A percentile compares a stretch with the other conserved stretches of the same genome.
Evolutionary conservation across 1,284 basidiomycete genomes (phyloP).

Genomic region (Sanguinoderma infundibulare): DNA sequence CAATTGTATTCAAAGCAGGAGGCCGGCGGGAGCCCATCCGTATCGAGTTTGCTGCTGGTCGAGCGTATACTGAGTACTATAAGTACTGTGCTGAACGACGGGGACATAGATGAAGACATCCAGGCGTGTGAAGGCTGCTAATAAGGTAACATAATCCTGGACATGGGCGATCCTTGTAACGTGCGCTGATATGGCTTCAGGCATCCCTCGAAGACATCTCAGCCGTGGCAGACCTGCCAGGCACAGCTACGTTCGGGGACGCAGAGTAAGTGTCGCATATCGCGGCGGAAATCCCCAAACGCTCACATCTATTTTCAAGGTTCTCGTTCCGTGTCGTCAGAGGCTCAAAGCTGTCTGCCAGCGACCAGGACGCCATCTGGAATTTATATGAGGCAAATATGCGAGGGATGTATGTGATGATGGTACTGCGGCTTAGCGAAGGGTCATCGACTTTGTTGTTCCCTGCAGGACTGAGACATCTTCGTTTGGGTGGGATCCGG

Average conservation of each 20-base stretch:
- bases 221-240: conserved; percentile 1
- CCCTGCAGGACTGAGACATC: conserved; percentile 39
- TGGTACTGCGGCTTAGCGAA: too few relatives aligned
- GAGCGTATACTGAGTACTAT: background rate
- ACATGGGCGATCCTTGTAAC: background rate
- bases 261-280: background rate
- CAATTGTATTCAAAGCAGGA: too few relatives aligned
- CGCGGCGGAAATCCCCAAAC: too few relatives aligned
- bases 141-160: conserved; percentile 7
- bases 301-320: conserved; percentile 26
- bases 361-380: conserved; percentile 54
- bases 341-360: conserved; percentile 43
- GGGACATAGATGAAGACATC: background rate
- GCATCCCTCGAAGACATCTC: conserved; percentile 16
- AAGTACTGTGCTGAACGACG: too few relatives aligned
- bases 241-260: conserved; percentile 3
- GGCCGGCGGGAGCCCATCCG: too few relatives aligned
- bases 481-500: conserved; percentile 71
- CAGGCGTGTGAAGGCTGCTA: conserved; percentile 7
- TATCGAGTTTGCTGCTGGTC: too few relatives aligned
- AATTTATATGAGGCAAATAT: conserved; percentile 35
- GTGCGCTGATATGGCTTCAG: conserved; percentile 1
- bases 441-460: background rate
- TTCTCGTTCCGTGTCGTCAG: conserved; percentile 39
- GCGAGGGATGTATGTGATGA: conserved; percentile 1